phyloP scores from a whole-genome alignment of 2,329 filamentous ascomycete genomes.

The Dactylonectria macrodidyma region DNA sequence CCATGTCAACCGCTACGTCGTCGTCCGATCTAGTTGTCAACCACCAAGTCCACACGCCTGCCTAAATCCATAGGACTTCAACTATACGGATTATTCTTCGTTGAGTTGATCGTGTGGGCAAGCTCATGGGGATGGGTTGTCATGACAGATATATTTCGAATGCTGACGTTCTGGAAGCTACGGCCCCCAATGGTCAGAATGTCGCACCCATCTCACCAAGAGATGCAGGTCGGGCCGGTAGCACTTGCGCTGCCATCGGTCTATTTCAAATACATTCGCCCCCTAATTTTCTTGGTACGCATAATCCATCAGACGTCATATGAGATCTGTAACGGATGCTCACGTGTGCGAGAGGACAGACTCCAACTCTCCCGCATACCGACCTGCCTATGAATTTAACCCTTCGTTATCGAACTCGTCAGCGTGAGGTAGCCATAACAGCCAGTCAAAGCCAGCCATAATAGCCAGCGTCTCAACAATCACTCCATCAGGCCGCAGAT shows the following conservation, averaged over 20 bases:
- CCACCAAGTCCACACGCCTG: too few species aligned
- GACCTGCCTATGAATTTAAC: neutral
- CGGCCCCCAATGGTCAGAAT: neutral
- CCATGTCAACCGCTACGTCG: too few species aligned
- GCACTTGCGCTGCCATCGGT: neutral
- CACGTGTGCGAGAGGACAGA: too few species aligned
- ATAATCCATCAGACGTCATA: neutral
- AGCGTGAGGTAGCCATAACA: neutral
- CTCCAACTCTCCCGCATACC: too few species aligned
- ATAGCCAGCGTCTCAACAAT: neutral
- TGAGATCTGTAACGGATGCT: neutral
- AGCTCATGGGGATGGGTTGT: neutral
- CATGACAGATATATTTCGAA: neutral
- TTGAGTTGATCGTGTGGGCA: too few species aligned
- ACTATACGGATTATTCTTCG: too few species aligned
- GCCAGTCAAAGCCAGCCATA: neutral
- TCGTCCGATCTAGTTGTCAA: too few species aligned
- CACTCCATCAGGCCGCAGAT: neutral
- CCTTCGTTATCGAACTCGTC: neutral
- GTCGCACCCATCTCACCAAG: neutral
- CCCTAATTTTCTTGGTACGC: neutral
- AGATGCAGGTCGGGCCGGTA: constrained; percentile 7
- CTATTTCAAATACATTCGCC: neutral
- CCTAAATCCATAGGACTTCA: too few species aligned
- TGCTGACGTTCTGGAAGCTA: neutral